Evolutionary conservation across 2,329 filamentous ascomycete genomes (phyloP).

Genomic region (Fusarium dimerum): DNA sequence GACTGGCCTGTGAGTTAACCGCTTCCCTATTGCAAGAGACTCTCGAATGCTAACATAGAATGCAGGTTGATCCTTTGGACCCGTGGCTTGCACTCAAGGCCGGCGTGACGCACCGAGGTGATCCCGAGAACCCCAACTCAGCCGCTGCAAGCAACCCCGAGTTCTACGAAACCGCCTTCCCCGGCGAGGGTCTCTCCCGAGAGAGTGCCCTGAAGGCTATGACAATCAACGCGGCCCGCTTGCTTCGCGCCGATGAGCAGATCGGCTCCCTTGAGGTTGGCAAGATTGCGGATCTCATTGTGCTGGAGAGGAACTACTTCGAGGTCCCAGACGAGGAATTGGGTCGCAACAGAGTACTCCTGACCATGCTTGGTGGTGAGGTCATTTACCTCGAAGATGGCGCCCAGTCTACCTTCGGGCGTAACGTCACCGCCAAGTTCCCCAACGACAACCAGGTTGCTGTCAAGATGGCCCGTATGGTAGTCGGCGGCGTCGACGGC

Average conservation of each 20-base stretch:
- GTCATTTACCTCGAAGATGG: slow-evolving; percentile 19
- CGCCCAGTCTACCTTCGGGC: slow-evolving; percentile 11
- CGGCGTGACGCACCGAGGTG: slow-evolving; percentile 18
- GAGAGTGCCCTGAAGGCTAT: slow-evolving; percentile 11
- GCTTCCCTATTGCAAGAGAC: rapidly evolving
- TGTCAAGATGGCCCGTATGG: too few relatives aligned
- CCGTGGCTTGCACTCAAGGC: slow-evolving; percentile 23
- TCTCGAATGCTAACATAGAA: rapidly evolving
- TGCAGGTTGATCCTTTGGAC: slow-evolving; percentile 23
- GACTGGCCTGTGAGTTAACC: slow-evolving; percentile 20
- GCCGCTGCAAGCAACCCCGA: slow-evolving; percentile 14
- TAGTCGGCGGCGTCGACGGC: too few relatives aligned
- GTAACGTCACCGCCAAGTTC: slow-evolving; percentile 12
- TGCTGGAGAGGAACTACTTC: slow-evolving; percentile 20
- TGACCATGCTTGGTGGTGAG: slow-evolving; percentile 25
- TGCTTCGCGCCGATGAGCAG: slow-evolving; percentile 15
- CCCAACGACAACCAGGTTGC: slow-evolving; percentile 8
- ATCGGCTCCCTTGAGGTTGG: slow-evolving; percentile 22
- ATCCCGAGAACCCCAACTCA: slow-evolving; percentile 19
- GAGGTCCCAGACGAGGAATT: slow-evolving; percentile 17
- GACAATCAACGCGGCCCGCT: slow-evolving; percentile 12
- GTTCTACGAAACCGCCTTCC: slow-evolving; percentile 12
- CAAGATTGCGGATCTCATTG: slow-evolving; percentile 22
- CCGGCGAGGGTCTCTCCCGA: slow-evolving; percentile 6
- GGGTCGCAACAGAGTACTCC: slow-evolving; percentile 17